These are phyloP conservation scores for Cercospora janseana DNA, from an alignment of 2,329 filamentous ascomycete species.

Conservation along the genomic window DNA sequence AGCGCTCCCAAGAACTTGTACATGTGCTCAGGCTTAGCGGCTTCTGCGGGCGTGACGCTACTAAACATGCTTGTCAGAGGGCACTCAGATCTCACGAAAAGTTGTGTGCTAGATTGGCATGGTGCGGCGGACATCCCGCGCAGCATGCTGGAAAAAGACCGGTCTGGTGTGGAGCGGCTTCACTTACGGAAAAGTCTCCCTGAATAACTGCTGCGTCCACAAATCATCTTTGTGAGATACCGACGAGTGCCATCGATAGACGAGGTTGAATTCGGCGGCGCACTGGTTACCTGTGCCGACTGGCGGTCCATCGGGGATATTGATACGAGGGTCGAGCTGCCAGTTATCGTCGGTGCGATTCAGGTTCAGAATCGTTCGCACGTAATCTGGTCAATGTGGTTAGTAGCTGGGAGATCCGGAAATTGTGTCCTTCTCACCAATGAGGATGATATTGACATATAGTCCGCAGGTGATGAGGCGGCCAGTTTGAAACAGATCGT, in stretches of 20 bases:
- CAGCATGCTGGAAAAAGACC: too few relatives aligned
- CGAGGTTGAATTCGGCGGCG: conserved; percentile 54
- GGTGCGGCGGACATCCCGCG: too few relatives aligned
- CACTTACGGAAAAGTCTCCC: conserved; percentile 34
- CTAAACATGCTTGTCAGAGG: too few relatives aligned
- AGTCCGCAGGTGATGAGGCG: conserved; percentile 54
- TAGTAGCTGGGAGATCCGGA: neutral
- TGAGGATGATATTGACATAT: conserved; percentile 54
- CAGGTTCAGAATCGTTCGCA: conserved; percentile 53
- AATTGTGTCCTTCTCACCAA: conserved; percentile 23
- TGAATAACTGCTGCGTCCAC: conserved; percentile 45
- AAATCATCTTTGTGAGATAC: conserved; percentile 47
- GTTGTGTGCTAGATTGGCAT: too few relatives aligned
- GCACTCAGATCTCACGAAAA: too few relatives aligned
- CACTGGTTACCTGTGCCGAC: conserved; percentile 53
- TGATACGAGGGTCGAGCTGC: conserved; percentile 46
- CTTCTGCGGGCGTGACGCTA: conserved; percentile 27
- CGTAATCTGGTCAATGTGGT: conserved; percentile 44
- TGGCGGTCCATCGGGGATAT: conserved; percentile 40
- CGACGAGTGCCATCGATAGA: conserved; percentile 53
- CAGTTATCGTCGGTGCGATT: conserved; percentile 46
- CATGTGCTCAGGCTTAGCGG: conserved; percentile 30
- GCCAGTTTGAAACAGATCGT: conserved; percentile 54
- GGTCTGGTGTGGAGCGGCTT: too few relatives aligned
- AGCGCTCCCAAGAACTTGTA: conserved; percentile 35